Evolutionary conservation across 2,329 filamentous ascomycete genomes (phyloP).

Genomic region (Fusarium sp.): DNA sequence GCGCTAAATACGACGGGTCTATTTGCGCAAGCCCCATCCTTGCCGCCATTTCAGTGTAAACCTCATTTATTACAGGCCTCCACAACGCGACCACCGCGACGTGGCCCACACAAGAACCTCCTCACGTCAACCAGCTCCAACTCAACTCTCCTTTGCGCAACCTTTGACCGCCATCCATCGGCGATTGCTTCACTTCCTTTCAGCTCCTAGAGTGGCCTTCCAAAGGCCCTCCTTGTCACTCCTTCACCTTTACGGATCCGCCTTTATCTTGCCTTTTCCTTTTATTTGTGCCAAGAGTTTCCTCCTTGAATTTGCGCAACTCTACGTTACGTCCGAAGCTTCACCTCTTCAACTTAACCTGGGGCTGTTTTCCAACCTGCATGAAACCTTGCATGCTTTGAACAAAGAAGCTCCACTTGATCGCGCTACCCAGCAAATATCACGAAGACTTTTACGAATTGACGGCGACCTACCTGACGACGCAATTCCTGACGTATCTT

Average conservation of each 20-base stretch:
- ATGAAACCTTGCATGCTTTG: constrained; percentile 10
- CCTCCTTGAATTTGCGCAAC: constrained; percentile 16
- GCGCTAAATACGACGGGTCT: constrained; percentile 28
- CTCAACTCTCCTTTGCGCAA: constrained; percentile 15
- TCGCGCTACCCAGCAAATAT: constrained; percentile 7
- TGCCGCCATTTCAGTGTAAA: constrained; percentile 11
- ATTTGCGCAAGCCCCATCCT: constrained; percentile 14
- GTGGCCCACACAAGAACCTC: constrained; percentile 36
- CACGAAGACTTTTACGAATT: constrained; percentile 12
- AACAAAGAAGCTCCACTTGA: constrained; percentile 22
- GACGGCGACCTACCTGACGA: constrained; percentile 25
- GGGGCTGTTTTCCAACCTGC: constrained; percentile 3
- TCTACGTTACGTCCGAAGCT: constrained; percentile 16
- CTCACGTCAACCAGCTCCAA: constrained; percentile 23
- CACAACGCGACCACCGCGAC: constrained; percentile 41
- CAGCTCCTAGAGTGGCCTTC: constrained; percentile 19
- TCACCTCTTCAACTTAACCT: constrained; percentile 11
- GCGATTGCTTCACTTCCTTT: constrained; percentile 26
- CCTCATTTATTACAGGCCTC: constrained; percentile 28
- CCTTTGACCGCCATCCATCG: constrained; percentile 29
- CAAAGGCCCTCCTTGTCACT: constrained; percentile 24
- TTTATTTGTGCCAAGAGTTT: constrained; percentile 10
- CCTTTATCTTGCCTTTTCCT: constrained; percentile 15
- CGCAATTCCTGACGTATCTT: constrained; percentile 30
- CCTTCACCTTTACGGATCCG: constrained; percentile 10